These are phyloP conservation scores for Clathrospora elynae DNA, from an alignment of 2,329 filamentous ascomycete species.

Conservation along the genomic window DNA sequence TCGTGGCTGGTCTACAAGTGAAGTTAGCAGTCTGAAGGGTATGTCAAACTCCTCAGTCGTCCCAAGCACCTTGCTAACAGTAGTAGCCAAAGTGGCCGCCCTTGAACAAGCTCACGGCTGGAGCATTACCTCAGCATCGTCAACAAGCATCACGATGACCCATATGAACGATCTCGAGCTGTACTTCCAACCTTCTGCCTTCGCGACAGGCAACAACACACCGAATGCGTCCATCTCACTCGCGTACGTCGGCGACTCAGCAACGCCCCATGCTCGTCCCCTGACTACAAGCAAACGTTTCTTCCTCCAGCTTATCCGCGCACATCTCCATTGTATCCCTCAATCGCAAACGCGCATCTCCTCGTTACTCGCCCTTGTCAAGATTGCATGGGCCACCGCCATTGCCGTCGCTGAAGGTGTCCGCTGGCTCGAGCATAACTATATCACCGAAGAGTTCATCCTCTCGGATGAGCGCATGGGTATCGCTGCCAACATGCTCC, in stretches of 20 bases:
- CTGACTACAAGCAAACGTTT: slow-evolving; percentile 72
- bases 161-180: slow-evolving; percentile 75
- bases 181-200: slow-evolving; percentile 69
- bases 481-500: slow-evolving; percentile 65
- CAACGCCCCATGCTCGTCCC: slow-evolving; percentile 59
- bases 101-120: slow-evolving; percentile 73
- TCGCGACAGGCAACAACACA: slow-evolving; percentile 55
- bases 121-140: slow-evolving; percentile 68
- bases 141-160: slow-evolving; percentile 69
- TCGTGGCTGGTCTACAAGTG: slow-evolving; percentile 82
- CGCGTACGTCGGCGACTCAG: slow-evolving; percentile 68
- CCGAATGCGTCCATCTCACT: slow-evolving; percentile 64
- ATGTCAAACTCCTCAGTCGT: slow-evolving; percentile 34
- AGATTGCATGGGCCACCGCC: slow-evolving; percentile 69
- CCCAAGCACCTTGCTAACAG: slow-evolving; percentile 45
- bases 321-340: slow-evolving; percentile 66
- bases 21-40: slow-evolving; percentile 82
- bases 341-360: slow-evolving; percentile 63
- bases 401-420: slow-evolving; percentile 65
- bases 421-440: slow-evolving; percentile 64
- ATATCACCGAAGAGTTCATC: slow-evolving; percentile 67
- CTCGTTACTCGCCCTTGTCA: slow-evolving; percentile 64
- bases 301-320: slow-evolving; percentile 73
- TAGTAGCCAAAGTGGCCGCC: slow-evolving; percentile 64
- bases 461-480: slow-evolving; percentile 68